Base-by-base conservation (phyloP, 352 stramenopile species). In the Phytophthora ohioensis region DNA sequence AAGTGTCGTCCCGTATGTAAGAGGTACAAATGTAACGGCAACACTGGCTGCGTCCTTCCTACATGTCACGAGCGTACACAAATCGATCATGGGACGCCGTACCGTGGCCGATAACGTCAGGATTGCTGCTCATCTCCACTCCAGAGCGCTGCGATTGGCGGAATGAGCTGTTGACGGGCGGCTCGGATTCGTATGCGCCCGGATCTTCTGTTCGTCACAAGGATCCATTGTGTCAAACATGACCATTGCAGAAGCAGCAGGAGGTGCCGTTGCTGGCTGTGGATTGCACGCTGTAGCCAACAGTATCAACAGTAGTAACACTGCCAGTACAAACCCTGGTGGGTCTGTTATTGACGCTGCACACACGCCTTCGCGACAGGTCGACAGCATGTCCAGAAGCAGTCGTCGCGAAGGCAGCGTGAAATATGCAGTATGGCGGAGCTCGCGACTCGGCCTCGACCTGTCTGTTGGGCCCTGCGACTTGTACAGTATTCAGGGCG, bases 251-350 rank as follows among this genome's bases (percentile, higher is more conserved):
- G 78, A 80, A 1, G 76, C 64, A 15, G 76, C 71, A 0, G 73
- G 76, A 7, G 78, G 69, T 10, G 76, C 79, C 7, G 81, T 73
- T 12, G 74, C 71, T 5, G 74, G 80, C 67, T 88, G 83, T 36
- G 87, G 87, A 30, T 67, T 91, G 65, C 82, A 80, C 4, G 81
- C 80, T 12, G 90, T 88, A 1, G 83, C 83, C 39, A 91, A 15
- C 17, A 94, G 76, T 9, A 81, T 76, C 46, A 91, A 57, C 3
- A 94, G 75, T 57, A 94, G 64, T 42, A 94, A 67, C 42, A 91
- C 79, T 0, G 86, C 86, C n/a, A 94, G 72, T 48, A 92, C 77
- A 52, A 92, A 94, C 30, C 86, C 86, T 3, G 86, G 86, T 13
- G 86, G 86, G 45, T 92, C 80, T 3, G 86, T 90, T 15, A 94